Evolutionary conservation across 345 rosid genomes (phyloP), one percentile per base, ranked within the genome.

Genomic region (Eucalyptus victrix): DNA sequence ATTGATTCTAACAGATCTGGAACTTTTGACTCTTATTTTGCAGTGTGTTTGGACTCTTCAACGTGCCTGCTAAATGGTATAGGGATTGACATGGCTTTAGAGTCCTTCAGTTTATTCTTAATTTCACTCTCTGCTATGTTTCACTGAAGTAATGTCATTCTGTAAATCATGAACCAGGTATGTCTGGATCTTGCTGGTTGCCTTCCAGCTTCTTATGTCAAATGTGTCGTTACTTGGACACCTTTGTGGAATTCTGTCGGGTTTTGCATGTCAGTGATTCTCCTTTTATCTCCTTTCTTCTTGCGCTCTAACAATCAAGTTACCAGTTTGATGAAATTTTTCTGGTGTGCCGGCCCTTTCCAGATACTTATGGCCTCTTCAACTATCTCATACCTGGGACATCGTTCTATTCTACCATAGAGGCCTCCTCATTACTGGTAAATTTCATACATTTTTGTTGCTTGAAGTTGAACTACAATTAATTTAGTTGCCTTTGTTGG

Each of bases 1-100:
- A 76, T 40, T 12, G 85, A 76, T 76, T 40, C 47, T 76, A 76
- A 76, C 85, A 40, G 88, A 56, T 86, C 30, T 56, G 56, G 65
- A 86, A 50, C 88, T 51, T 86, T 86, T 86, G n/a, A 32, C 85
- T 4, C 85, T 91, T 80, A 72, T 89, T 94, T 90, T 94, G 97
- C 97, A 97, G 99, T 92, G 94, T 98, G 88, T 96, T 97, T 94
- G 99, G 99, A 89, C 99, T 97, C 93, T 96, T 98, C 92, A 97
- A 98, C 86, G 97, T 98, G 87, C 99, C 99, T 12, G 96, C 99
- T 89, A 95, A 96, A 92, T 94, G 96, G 99, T 96, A 96, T 92
- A 89, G 90, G 83, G 60, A 49, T 89, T 51, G 15, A 50, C 58
- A 86, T 86, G 56, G 17, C 60, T 34, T 86, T 51, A 34, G 40